These are phyloP conservation scores for Mycena crocata DNA, from an alignment of 768 basidiomycete genomes.

Conservation along the genomic window DNA sequence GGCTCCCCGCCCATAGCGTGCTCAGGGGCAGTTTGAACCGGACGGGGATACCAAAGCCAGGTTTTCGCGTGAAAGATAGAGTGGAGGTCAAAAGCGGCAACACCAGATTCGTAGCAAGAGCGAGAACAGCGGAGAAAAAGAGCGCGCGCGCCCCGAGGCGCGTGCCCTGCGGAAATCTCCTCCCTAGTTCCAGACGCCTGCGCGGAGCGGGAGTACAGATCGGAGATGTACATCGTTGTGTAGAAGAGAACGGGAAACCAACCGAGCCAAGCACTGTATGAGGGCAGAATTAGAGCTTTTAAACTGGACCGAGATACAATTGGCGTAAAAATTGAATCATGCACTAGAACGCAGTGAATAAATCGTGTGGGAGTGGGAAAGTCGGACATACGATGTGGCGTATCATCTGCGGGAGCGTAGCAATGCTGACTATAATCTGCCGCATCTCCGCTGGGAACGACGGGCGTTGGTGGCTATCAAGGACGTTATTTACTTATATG, in stretches of 20 bases:
- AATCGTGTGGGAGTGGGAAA: neutral
- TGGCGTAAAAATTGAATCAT: constrained; percentile 79
- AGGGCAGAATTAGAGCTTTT: neutral
- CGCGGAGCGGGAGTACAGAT: constrained; percentile 72
- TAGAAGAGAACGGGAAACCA: constrained; percentile 97
- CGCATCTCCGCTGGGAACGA: constrained; percentile 58
- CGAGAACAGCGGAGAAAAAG: constrained; percentile 79
- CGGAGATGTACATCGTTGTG: constrained; percentile 88
- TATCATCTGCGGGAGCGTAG: constrained; percentile 78
- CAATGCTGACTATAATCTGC: constrained; percentile 79
- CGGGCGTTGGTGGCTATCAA: constrained; percentile 41
- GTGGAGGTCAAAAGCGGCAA: constrained; percentile 74
- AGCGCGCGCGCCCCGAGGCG: constrained; percentile 87
- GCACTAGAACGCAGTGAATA: constrained; percentile 56
- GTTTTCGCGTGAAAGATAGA: neutral
- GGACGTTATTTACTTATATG: constrained; percentile 5
- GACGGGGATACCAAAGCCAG: constrained; percentile 48
- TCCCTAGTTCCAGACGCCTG: constrained; percentile 43
- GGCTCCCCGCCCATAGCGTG: constrained; percentile 83
- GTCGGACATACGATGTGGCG: constrained; percentile 75
- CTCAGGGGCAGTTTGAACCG: constrained; percentile 66
- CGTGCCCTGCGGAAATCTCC: constrained; percentile 65
- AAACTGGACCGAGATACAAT: neutral
- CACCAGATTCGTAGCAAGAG: constrained; percentile 74
- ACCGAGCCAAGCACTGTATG: constrained; percentile 77